These are phyloP conservation scores for Zymoseptoria crescenta DNA, from an alignment of 2,329 filamentous ascomycete genomes.

Conservation along the genomic window DNA sequence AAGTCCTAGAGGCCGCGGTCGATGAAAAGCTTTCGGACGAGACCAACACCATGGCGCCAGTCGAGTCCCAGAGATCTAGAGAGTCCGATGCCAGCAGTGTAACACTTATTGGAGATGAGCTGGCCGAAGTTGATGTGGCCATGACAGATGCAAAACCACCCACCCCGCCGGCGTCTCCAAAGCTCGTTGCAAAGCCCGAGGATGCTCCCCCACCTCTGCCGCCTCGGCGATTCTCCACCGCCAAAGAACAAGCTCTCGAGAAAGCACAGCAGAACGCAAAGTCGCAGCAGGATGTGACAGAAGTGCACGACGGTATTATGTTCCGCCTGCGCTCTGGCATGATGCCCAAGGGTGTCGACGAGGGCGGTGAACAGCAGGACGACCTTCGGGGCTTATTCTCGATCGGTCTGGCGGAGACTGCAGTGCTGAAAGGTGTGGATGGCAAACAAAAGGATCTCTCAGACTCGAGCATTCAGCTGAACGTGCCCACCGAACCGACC, in stretches of 20 bases:
- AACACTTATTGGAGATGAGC: slow-evolving; percentile 17
- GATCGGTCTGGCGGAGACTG: slow-evolving; percentile 17
- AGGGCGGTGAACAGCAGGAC: slow-evolving; percentile 71
- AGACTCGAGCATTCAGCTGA: slow-evolving; percentile 55
- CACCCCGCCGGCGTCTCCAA: slow-evolving; percentile 30
- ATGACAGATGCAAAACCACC: slow-evolving; percentile 20
- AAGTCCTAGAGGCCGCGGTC: slow-evolving; percentile 6
- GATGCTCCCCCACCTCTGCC: slow-evolving; percentile 49
- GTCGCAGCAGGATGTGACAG: slow-evolving; percentile 83
- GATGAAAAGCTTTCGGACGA: slow-evolving; percentile 13
- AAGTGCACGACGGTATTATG: slow-evolving; percentile 88
- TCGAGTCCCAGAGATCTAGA: slow-evolving; percentile 1
- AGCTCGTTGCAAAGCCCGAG: slow-evolving; percentile 31
- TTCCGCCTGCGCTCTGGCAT: slow-evolving; percentile 88
- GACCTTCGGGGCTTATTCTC: slow-evolving; percentile 25
- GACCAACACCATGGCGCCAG: neutral
- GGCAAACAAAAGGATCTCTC: slow-evolving; percentile 22
- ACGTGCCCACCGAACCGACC: slow-evolving; percentile 49
- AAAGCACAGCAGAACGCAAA: slow-evolving; percentile 51
- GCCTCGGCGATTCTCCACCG: slow-evolving; percentile 22
- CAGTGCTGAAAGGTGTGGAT: slow-evolving; percentile 13
- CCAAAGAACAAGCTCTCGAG: slow-evolving; percentile 31
- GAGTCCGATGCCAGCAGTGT: slow-evolving; percentile 21
- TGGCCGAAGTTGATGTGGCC: slow-evolving; percentile 7
- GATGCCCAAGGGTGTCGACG: slow-evolving; percentile 56